Percentiles rank a stretch among this genome's conserved stretches.
Evolutionary conservation across 495 filamentous ascomycete genomes (phyloP).

Genomic region (Penicillium coffeae): DNA sequence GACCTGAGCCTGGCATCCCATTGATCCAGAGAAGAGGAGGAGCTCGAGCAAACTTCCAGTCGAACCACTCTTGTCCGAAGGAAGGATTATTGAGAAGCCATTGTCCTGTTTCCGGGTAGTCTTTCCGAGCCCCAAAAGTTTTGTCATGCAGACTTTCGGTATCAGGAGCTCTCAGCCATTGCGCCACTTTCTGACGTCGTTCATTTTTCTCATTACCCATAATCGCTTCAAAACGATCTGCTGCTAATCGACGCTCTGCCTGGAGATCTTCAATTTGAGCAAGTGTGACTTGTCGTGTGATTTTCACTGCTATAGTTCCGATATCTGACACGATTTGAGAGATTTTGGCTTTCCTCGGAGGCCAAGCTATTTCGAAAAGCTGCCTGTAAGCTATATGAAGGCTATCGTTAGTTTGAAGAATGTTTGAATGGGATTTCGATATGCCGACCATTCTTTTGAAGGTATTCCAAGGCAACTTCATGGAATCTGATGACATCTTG

Average conservation of each 20-base stretch:
- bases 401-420: not conserved
- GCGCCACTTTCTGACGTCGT: too few relatives aligned
- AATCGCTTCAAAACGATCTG: not conserved
- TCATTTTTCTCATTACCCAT: too few relatives aligned
- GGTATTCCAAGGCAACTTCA: conserved; percentile 1
- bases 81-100: conserved; percentile 1
- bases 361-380: not conserved
- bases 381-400: not conserved
- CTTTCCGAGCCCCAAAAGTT: not conserved
- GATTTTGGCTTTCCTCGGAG: too few relatives aligned
- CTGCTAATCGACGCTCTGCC: too few relatives aligned
- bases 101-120: not conserved
- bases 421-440: too few relatives aligned
- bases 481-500: conserved; percentile 3
- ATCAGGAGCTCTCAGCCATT: conserved; percentile 1
- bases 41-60: not conserved
- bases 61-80: conserved; percentile 3
- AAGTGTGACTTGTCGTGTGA: too few relatives aligned
- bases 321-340: too few relatives aligned
- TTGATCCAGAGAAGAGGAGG: conserved; percentile 4
- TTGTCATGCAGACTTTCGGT: not conserved
- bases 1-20: too few relatives aligned
- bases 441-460: not conserved
- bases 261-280: too few relatives aligned
- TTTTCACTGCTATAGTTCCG: too few relatives aligned